Percentiles rank a stretch among this genome's conserved stretches.
Evolutionary conservation across 2,329 filamentous ascomycete species (phyloP).

Genomic region (Amylocarpus encephaloides): DNA sequence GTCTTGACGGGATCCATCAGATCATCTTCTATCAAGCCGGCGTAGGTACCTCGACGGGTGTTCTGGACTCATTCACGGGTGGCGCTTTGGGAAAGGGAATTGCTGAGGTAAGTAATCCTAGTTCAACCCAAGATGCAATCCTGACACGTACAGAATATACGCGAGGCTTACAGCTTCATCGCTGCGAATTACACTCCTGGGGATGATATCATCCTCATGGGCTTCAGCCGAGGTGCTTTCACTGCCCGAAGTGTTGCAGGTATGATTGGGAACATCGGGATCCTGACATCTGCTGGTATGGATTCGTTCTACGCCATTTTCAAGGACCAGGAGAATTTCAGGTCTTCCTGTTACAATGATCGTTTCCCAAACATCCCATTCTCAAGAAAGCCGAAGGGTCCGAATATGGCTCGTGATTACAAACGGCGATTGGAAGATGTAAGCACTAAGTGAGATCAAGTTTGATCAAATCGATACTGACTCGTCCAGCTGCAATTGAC

Average conservation of each 20-base stretch:
- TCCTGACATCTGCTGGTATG: constrained; percentile 38
- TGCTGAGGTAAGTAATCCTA: constrained; percentile 21
- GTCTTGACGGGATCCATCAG: constrained; percentile 45
- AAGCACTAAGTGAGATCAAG: constrained; percentile 1
- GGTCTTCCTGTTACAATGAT: constrained; percentile 32
- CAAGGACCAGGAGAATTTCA: constrained; percentile 29
- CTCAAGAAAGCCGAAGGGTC: constrained; percentile 24
- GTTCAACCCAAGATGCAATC: not conserved
- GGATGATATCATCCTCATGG: constrained; percentile 36
- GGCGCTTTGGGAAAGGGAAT: constrained; percentile 51
- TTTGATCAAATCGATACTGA: constrained; percentile 3
- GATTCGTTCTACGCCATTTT: constrained; percentile 39
- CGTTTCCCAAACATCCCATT: constrained; percentile 29
- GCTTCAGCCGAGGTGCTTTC: constrained; percentile 39
- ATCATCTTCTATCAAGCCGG: constrained; percentile 57
- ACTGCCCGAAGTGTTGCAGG: constrained; percentile 35
- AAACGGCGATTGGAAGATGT: constrained; percentile 34
- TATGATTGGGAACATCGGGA: constrained; percentile 27
- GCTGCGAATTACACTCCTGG: constrained; percentile 35
- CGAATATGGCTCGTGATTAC: constrained; percentile 27
- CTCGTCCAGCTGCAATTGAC: constrained; percentile 30
- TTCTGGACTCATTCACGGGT: constrained; percentile 45
- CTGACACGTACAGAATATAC: constrained; percentile 33
- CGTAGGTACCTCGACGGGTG: constrained; percentile 47
- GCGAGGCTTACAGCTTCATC: constrained; percentile 44